phyloP scores from a whole-genome alignment of 306 rosid genomes.

The Gillenia trifoliata region DNA sequence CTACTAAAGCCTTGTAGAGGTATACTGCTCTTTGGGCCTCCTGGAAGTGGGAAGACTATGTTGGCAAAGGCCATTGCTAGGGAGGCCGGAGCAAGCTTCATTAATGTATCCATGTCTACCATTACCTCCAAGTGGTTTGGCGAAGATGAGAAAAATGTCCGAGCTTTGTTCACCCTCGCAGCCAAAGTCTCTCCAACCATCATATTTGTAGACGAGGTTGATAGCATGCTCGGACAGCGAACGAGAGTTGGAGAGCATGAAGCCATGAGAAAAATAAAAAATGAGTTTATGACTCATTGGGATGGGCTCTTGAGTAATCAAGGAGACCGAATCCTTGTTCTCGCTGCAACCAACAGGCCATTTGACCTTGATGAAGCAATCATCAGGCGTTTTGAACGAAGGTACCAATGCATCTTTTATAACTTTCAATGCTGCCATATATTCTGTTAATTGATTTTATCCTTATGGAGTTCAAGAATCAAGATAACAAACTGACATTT shows the following conservation, averaged over 20 bases:
- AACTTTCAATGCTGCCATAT: not conserved
- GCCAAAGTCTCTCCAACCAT: constrained; percentile 93
- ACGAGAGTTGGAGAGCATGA: constrained; percentile 96
- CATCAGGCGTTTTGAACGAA: constrained; percentile 89
- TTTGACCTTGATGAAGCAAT: constrained; percentile 97
- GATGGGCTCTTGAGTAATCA: constrained; percentile 83
- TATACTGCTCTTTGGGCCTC: constrained; percentile 87
- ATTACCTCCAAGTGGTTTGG: constrained; percentile 99
- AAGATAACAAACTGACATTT: not conserved
- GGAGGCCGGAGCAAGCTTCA: constrained; percentile 98
- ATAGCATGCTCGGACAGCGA: constrained; percentile 97
- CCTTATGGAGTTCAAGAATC: not conserved
- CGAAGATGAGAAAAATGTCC: constrained; percentile 95
- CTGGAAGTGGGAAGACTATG: constrained; percentile 99
- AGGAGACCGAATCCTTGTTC: constrained; percentile 84
- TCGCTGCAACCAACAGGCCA: constrained; percentile 95
- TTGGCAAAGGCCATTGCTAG: constrained; percentile 93
- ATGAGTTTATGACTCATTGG: constrained; percentile 94
- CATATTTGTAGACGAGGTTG: constrained; percentile 96
- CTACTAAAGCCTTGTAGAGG: constrained; percentile 94
- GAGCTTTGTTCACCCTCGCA: constrained; percentile 90
- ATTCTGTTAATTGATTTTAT: not conserved
- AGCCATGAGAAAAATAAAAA: constrained; percentile 97
- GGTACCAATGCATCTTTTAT: constrained; percentile 33
- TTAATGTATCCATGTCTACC: constrained; percentile 96